Evolutionary conservation across 2,329 filamentous ascomycete species (phyloP), one percentile per base, ranked within the genome.

Genomic region (Monascus ruber): DNA sequence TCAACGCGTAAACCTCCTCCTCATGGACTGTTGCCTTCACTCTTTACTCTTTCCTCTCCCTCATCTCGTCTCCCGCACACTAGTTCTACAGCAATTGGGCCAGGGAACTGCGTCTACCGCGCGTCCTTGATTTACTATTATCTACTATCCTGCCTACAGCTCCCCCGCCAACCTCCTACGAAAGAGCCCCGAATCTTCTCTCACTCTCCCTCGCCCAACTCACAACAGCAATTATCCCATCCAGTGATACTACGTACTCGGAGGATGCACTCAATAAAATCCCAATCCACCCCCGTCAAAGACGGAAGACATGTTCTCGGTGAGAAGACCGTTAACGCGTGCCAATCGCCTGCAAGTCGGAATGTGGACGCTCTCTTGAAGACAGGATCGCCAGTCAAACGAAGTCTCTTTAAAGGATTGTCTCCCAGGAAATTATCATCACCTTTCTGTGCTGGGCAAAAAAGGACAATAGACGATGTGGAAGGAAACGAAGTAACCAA

Each of bases 241-340:
- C 33, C 33, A 2, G 29, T 31, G 33, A 34, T 7, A 8, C 29
- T 31, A 37, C 26, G 26, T 41, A 43, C 36, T 24, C 39, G 34
- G 38, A 49, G 5, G 24, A 56, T 52, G 54, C 49, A 54, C 32
- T 39, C 48, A 1, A 45, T 45, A 28, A 39, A 45, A 33, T 36
- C 51, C n/a, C 48, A 50, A 28, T 41, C 51, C 42, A 64, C 55
- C 41, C 56, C 60, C 4, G 41, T 55, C 40, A 62, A 62, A 46
- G 55, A 60, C 26, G 56, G 58, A 33, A 53, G 63, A 49, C 63
- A 54, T 35, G 56, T 64, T 38, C 58, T 66, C 38, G 58, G 62
- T 28, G 61, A 65, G 41, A 66, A 64, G 47, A 56, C 58, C 41
- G 44, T 55, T 48, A 66, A 66, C 60, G 58, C 61, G 55, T 62